Base-by-base conservation (phyloP, 345 rosid species). In the Noccaea caerulescens region DNA sequence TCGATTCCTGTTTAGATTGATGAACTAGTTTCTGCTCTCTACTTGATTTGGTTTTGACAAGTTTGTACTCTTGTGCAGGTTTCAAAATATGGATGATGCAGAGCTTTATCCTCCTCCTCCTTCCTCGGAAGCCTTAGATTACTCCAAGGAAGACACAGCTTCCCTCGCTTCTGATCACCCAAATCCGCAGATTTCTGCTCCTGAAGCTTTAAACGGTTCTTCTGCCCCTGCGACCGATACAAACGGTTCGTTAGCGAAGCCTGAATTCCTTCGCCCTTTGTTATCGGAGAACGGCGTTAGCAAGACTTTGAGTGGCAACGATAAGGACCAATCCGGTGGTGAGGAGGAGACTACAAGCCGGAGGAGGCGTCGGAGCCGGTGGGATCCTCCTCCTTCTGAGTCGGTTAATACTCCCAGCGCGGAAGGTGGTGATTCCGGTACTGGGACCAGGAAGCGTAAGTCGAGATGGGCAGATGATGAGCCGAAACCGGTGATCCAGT, bases 401-500 rank as follows among this genome's bases (percentile, higher is more conserved):
- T 70, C 82, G 16, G 52, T 36, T 67, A 72, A 69, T 59, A 75
- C 73, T 57, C 63, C 72, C 52, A 61, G 53, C 32, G 53, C 60
- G 2, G 82, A 77, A 62, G 66, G 49, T 80, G 74, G 9, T 64
- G 97, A 85, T 8, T 59, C 82, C 0, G 87, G 86, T 1, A 76
- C 80, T 32, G 92, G 89, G 11, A 66, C 82, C 5, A 76, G 81
- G 82, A 92, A 92, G 88, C 74, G 97, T 77, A 94, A 81, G 81
- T 89, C 97, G 0, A 72, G 99, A 44, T 94, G 97, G 99, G 96
- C 96, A 0, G 93, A 91, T 45, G 93, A 94, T 7, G 99, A 89
- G 75, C 96, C 96, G 8, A 95, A 88, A 83, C 96, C 91, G 1
- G 42, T 80, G 64, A 76, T 91, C 78, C 96, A 91, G 86, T 79